Evolutionary conservation across 305 asterid species (phyloP).

Genomic region (Fraxinus xanthoxyloides): DNA sequence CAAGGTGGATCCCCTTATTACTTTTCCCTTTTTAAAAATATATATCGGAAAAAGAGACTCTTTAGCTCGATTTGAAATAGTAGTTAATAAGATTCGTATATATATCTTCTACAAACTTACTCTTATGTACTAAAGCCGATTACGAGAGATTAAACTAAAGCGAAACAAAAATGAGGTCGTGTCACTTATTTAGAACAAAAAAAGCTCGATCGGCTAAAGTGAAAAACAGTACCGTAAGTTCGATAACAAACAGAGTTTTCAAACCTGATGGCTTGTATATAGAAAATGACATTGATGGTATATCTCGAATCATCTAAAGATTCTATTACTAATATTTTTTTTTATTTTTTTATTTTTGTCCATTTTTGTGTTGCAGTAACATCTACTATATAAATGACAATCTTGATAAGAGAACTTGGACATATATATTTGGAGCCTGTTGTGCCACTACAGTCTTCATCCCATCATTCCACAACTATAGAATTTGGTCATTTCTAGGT

Average conservation of each 20-base stretch:
- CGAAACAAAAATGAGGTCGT: too few relatives aligned
- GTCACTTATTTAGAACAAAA: too few relatives aligned
- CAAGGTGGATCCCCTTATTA: slow-evolving; percentile 35
- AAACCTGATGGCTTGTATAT: not conserved
- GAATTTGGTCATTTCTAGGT: slow-evolving; percentile 86
- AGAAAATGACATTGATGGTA: not conserved
- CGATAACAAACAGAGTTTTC: too few relatives aligned
- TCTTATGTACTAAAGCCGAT: not conserved
- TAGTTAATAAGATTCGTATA: too few relatives aligned
- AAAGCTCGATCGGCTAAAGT: too few relatives aligned
- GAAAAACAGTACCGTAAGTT: too few relatives aligned
- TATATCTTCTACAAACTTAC: not conserved
- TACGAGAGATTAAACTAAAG: not conserved
- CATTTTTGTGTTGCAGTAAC: slow-evolving; percentile 48
- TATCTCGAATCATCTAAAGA: not conserved
- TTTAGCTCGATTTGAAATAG: not conserved
- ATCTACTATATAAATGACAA: slow-evolving; percentile 78
- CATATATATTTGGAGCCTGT: slow-evolving; percentile 86
- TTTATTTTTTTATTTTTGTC: not conserved
- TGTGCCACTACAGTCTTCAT: slow-evolving; percentile 83
- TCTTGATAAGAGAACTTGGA: slow-evolving; percentile 89
- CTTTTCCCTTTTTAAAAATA: not conserved
- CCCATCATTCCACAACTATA: slow-evolving; percentile 84
- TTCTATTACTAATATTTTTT: not conserved
- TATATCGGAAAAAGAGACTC: not conserved